Base-by-base conservation (phyloP, 257 asterid species). In the Anisodus acutangulus region DNA sequence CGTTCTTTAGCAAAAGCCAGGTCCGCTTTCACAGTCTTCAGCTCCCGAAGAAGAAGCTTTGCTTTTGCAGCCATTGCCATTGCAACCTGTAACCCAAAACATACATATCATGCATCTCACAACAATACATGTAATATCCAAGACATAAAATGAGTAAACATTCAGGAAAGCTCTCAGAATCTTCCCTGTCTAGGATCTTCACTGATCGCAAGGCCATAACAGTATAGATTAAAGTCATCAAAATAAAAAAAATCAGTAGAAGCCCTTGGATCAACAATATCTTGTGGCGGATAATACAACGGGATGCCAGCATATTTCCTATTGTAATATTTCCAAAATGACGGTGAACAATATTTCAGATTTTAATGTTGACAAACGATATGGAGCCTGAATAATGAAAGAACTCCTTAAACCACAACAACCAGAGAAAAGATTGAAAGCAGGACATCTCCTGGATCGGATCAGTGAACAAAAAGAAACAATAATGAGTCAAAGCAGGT, bases 61-160 rank as follows among this genome's bases (percentile, higher is more conserved):
- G 99, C 97, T 88, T 95, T 95, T 84, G 99, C 99, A 87, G 99
- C 98, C 99, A 93, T 95, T 82, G 99, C 99, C 98, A 94, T 95
- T 64, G 98, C 97, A 88, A 95, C 99, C 99, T 95, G 93, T 82
- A 85, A 84, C 68, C 80, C 81, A 79, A 84, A 83, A 83, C 80
- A 85, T 63, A 86, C 79, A 54, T 82, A 88, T 91, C 88, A 89
- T 74, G 85, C 86, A 85, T 83, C 87, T 78, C 45, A 83, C 80
- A 82, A 80, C 17, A 67, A 37, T 39, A 67, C 16, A 74, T 39
- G 58, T 51, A 66, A 26, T 6, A 26, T 76, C 81, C 63, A 76
- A 76, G 63, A 53, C 81, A 76, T 22, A 31, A 49, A 47, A 47
- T 60, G 58, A 74, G 41, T 9, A 39, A 43, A 43, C 16, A 74